Percentiles rank a stretch among this genome's conserved stretches.
These are phyloP conservation scores for Coemansia sp. DNA, from an alignment of 192 early-diverging fungal species.

Conservation along the genomic window DNA sequence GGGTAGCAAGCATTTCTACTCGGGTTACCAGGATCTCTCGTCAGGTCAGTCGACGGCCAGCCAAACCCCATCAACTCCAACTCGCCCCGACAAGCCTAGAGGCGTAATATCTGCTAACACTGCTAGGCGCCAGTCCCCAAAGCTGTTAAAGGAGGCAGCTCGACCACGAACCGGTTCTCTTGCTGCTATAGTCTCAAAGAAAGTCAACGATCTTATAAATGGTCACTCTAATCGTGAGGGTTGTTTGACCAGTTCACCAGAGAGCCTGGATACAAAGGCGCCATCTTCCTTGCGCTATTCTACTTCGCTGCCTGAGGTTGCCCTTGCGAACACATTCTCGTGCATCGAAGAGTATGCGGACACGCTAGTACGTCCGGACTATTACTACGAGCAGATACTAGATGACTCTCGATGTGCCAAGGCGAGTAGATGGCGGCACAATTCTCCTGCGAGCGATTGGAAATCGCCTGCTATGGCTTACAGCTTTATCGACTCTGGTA, in stretches of 20 bases:
- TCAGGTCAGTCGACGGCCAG: constrained; percentile 42
- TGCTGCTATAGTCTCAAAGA: neutral
- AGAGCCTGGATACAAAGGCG: neutral
- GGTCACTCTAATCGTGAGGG: neutral
- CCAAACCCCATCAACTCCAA: constrained; percentile 18
- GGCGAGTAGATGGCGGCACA: constrained; percentile 18
- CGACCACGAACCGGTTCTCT: neutral
- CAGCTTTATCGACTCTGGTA: neutral
- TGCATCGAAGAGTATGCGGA: constrained; percentile 14
- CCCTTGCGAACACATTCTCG: constrained; percentile 19
- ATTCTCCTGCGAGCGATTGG: neutral
- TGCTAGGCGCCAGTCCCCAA: neutral
- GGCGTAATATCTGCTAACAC: constrained; percentile 9
- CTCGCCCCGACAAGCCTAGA: constrained; percentile 12
- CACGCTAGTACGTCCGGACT: constrained; percentile 24
- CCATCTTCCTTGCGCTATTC: constrained; percentile 2
- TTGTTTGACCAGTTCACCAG: neutral
- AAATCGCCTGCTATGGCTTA: neutral
- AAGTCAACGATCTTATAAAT: neutral
- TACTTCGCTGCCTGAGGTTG: constrained; percentile 31
- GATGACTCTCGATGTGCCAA: constrained; percentile 32
- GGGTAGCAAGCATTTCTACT: constrained; percentile 11
- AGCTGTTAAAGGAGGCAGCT: neutral
- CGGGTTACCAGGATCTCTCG: constrained; percentile 18
- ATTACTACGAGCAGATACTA: constrained; percentile 34